These are phyloP conservation scores for Sclerotinia glacialis DNA, from an alignment of 2,329 filamentous ascomycete genomes.

Conservation along the genomic window DNA sequence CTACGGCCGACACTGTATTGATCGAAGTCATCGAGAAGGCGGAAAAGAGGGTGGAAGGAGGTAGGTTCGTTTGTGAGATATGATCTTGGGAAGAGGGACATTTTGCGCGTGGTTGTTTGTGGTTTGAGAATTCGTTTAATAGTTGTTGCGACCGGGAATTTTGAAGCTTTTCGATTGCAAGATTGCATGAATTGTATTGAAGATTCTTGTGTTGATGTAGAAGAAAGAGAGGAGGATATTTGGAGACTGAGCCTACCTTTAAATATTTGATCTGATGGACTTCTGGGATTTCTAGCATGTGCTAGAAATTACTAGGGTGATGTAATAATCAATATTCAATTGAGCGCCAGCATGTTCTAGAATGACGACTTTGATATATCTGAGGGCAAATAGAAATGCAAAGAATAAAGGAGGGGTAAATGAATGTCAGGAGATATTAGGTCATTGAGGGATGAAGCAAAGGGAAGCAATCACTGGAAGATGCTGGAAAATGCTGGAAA, in stretches of 20 bases:
- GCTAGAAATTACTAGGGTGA: slow-evolving; percentile 13
- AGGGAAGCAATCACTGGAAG: slow-evolving; percentile 5
- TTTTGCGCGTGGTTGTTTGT: slow-evolving; percentile 44
- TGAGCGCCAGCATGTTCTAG: slow-evolving; percentile 14
- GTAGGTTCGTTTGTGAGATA: slow-evolving; percentile 40
- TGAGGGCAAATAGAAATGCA: slow-evolving; percentile 16
- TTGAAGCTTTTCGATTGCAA: slow-evolving; percentile 13
- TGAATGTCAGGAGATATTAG: slow-evolving; percentile 5
- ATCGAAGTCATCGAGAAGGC: slow-evolving; percentile 63
- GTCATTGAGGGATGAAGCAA: slow-evolving; percentile 12
- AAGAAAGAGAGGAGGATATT: slow-evolving; percentile 3
- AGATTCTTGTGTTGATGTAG: slow-evolving; percentile 23
- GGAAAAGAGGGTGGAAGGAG: slow-evolving; percentile 60
- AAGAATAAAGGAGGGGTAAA: slow-evolving; percentile 10
- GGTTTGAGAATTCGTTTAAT: slow-evolving; percentile 30
- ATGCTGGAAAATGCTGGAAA: slow-evolving; percentile 3
- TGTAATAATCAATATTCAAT: neutral
- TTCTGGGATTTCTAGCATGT: slow-evolving; percentile 14
- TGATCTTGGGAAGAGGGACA: slow-evolving; percentile 59
- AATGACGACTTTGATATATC: neutral
- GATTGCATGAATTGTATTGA: slow-evolving; percentile 22
- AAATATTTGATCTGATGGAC: slow-evolving; percentile 14
- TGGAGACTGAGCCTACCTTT: slow-evolving; percentile 11
- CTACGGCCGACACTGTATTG: slow-evolving; percentile 45
- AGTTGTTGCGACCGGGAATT: slow-evolving; percentile 19